Percentiles rank a stretch among this genome's conserved stretches.
Conservation (phyloP, 805 yeast genomes). For the Sugiyamaella lignohabitans region DNA sequence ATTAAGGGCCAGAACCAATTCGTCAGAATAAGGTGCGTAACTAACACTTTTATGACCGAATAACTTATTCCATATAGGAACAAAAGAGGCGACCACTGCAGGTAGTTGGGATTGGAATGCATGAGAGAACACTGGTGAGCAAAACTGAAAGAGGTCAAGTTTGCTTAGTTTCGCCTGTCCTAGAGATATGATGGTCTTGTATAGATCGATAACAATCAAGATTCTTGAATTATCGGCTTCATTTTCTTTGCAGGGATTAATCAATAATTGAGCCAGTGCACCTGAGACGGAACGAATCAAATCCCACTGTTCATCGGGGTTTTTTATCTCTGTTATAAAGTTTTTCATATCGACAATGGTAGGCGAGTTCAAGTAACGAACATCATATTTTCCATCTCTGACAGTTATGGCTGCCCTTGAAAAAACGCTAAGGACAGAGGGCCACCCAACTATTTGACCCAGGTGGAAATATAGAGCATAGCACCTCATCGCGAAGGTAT, state of each 20-base stretch:
- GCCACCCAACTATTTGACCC: too few species aligned
- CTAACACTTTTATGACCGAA: neutral
- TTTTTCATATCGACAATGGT: neutral
- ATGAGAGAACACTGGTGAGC: neutral
- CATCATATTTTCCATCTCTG: neutral
- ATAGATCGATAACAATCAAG: neutral
- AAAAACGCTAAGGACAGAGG: neutral
- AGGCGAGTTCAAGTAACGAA: neutral
- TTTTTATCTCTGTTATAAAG: neutral
- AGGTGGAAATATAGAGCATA: too few species aligned
- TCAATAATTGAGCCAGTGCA: neutral
- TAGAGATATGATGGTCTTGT: too few species aligned
- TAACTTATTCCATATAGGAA: constrained; percentile 1
- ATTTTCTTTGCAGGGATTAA: neutral
- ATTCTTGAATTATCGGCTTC: neutral
- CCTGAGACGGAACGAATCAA: neutral
- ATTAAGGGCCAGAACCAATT: constrained; percentile 1
- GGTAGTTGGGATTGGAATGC: neutral
- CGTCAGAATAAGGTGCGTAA: constrained; percentile 2
- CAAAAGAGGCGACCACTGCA: neutral
- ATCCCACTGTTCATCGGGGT: neutral
- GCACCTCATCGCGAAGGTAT: neutral
- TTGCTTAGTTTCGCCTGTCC: neutral
- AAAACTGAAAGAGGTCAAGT: neutral
- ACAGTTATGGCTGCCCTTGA: neutral